phyloP scores from a whole-genome alignment of 129 eudicot genomes.

The Flaveria sonorensis region DNA sequence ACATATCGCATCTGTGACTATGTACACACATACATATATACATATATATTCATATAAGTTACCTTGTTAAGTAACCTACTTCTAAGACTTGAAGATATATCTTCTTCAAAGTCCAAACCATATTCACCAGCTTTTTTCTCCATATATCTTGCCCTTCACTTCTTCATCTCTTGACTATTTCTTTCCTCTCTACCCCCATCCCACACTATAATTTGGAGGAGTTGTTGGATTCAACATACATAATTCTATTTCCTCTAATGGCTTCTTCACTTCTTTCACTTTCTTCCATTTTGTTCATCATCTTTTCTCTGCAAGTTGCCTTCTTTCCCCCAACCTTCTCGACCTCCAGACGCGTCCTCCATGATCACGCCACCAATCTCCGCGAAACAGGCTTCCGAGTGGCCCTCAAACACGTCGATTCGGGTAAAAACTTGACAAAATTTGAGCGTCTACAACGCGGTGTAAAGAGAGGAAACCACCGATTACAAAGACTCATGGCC shows the following conservation, averaged over 20 bases:
- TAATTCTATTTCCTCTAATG: slow-evolving; percentile 10
- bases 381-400: slow-evolving; percentile 42
- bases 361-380: slow-evolving; percentile 11
- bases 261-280: slow-evolving; percentile 31
- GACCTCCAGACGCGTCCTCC: slow-evolving; percentile 53
- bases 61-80: slow-evolving; percentile 32
- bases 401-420: slow-evolving; percentile 66
- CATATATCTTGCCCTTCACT: slow-evolving; percentile 26
- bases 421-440: slow-evolving; percentile 68
- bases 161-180: slow-evolving; percentile 24
- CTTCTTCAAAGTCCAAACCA: slow-evolving; percentile 35
- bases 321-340: slow-evolving; percentile 41
- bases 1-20: not conserved
- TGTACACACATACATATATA: not conserved
- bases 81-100: slow-evolving; percentile 18
- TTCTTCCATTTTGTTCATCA: slow-evolving; percentile 18
- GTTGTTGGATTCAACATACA: not conserved
- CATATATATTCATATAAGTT: not conserved
- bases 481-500: slow-evolving; percentile 48
- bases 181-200: slow-evolving; percentile 1
- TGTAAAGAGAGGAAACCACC: slow-evolving; percentile 54
- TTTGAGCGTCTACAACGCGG: slow-evolving; percentile 66
- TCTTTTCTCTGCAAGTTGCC: slow-evolving; percentile 27
- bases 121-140: slow-evolving; percentile 39
- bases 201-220: not conserved